Evolutionary conservation across 2,329 filamentous ascomycete species (phyloP).

Genomic region (Aspergillus novofumigatus): DNA sequence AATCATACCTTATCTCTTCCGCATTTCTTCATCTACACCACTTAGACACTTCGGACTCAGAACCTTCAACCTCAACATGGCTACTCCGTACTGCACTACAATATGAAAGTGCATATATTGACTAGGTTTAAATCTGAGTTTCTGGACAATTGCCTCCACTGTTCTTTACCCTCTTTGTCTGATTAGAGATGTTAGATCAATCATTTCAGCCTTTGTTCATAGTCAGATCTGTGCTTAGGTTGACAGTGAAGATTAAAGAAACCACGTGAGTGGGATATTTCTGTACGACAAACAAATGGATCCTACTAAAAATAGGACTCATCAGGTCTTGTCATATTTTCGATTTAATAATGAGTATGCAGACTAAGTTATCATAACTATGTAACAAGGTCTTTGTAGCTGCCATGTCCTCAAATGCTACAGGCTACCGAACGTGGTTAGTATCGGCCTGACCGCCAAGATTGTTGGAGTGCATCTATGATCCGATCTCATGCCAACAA

Average conservation of each 20-base stretch:
- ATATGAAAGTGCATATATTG: background rate
- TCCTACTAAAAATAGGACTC: background rate
- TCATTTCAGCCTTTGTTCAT: background rate
- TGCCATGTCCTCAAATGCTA: background rate
- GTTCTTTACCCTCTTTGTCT: background rate
- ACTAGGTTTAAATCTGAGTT: background rate
- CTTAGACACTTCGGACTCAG: background rate
- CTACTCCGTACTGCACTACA: background rate
- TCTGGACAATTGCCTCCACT: no score
- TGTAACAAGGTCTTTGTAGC: background rate
- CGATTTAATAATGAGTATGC: background rate
- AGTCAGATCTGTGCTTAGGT: background rate
- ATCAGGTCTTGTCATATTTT: background rate
- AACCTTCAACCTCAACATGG: background rate
- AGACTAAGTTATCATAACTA: background rate
- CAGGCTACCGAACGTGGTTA: background rate
- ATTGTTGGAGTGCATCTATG: background rate
- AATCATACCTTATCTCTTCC: background rate
- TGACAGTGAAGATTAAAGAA: background rate
- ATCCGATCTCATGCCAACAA: slow-evolving; percentile 10
- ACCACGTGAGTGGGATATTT: background rate
- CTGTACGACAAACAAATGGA: background rate
- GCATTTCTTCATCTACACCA: background rate
- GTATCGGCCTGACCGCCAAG: slow-evolving; percentile 3
- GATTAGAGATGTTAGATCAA: background rate